phyloP scores from a whole-genome alignment of 768 basidiomycete genomes.

The Cystofilobasidium ferigula region DNA sequence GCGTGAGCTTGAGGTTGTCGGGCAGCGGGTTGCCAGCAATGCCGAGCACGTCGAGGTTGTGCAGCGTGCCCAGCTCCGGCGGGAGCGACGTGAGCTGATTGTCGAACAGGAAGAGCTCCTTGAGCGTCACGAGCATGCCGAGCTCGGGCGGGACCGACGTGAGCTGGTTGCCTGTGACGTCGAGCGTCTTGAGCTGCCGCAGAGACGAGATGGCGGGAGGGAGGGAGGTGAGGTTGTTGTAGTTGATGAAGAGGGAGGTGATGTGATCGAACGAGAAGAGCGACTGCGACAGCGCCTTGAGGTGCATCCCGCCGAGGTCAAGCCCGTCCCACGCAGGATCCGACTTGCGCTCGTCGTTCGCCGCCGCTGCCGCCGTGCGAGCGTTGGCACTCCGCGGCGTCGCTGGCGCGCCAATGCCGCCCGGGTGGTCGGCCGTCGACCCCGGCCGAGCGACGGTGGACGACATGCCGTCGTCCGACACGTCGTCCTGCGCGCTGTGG shows the following conservation, averaged over 20 bases:
- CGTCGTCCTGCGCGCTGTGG: conserved; percentile 31
- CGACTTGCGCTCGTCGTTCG: conserved; percentile 4
- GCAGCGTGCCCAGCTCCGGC: conserved; percentile 72
- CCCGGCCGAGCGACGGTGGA: conserved; percentile 28
- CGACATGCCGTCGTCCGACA: conserved; percentile 34
- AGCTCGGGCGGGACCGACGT: conserved; percentile 68
- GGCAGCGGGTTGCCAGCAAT: conserved; percentile 96
- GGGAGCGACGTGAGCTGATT: conserved; percentile 81
- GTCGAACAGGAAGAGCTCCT: conserved; percentile 91
- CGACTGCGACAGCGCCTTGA: conserved; percentile 78
- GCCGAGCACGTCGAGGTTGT: conserved; percentile 84
- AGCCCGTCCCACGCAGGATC: conserved; percentile 61
- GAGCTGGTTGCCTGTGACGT: conserved; percentile 81
- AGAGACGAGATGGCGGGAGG: conserved; percentile 75
- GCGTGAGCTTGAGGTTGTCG: conserved; percentile 56
- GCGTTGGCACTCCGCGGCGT: conserved; percentile 47
- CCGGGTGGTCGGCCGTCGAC: conserved; percentile 44
- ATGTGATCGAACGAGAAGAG: conserved; percentile 81
- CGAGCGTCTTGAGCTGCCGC: conserved; percentile 74
- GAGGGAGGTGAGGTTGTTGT: conserved; percentile 68
- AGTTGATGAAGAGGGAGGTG: conserved; percentile 88
- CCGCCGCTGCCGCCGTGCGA: conserved; percentile 1
- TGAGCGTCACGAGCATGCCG: conserved; percentile 77
- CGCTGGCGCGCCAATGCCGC: conserved; percentile 36
- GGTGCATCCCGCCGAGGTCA: conserved; percentile 89